Evolutionary conservation across 805 yeast species (phyloP), one percentile per base, ranked within the genome.

Genomic region (Schizosaccharomyces octosporus): DNA sequence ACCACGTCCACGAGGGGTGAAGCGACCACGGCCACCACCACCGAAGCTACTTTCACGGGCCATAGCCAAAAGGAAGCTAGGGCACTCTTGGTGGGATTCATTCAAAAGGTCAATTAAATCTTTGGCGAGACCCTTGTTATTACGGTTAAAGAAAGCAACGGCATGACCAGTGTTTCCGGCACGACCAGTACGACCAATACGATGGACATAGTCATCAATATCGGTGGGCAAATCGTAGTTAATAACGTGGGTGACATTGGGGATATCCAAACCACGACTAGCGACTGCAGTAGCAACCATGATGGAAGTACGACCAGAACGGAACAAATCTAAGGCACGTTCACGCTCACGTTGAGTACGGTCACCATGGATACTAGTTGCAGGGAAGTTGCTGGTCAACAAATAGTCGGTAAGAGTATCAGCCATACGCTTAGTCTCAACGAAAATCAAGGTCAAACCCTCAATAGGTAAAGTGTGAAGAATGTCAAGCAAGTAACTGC

Each of bases 131-230:
- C 88, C 88, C 71, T 79, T 81, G 81, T 88, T 93, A 73, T 84
- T 85, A 77, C 97, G 85, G 84, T 93, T 93, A 77, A 93, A 87
- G 79, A 93, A 93, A 61, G 99, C 95, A 67, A 97, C 89, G 66
- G 99, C 97, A 69, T 86, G 79, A 85, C 99, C 99, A 65, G 85
- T 83, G 78, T 93, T 93, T 81, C 98, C 98, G 70, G 99, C 99
- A 83, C 99, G 93, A 76, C 98, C 99, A 71, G 99, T 93, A 83
- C 98, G 90, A 81, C 98, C 98, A 72, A 93, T 93, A 79, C 98
- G 86, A 79, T 93, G 98, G 63, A 93, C 98, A 72, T 93, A 93
- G 75, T 93, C 98, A 74, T 93, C 98, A 70, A 93, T 85, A 74
- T 93, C 97, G 72, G 84, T 78, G 73, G 98, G 98, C 73, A 93